phyloP scores from a whole-genome alignment of 805 yeast genomes.

The Candida jianshihensis region DNA sequence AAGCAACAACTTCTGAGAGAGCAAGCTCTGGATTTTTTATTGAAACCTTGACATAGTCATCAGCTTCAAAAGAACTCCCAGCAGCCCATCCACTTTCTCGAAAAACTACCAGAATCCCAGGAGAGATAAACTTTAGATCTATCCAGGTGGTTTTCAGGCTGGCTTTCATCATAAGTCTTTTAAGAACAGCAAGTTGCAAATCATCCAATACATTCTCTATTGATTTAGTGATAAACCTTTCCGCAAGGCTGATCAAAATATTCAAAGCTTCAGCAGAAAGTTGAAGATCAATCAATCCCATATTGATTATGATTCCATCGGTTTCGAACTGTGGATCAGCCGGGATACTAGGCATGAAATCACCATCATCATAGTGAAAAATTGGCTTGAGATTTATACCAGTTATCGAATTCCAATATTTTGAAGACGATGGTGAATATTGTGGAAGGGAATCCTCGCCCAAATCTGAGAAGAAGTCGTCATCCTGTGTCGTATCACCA shows the following conservation, averaged over 20 bases:
- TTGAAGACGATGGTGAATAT: background rate
- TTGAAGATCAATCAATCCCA: slow-evolving; percentile 43
- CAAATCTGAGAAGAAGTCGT: slow-evolving; percentile 14
- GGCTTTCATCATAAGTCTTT: slow-evolving; percentile 31
- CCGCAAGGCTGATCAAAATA: slow-evolving; percentile 31
- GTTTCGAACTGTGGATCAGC: slow-evolving; percentile 40
- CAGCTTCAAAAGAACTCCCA: slow-evolving; percentile 8
- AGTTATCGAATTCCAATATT: slow-evolving; percentile 12
- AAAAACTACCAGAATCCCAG: slow-evolving; percentile 33
- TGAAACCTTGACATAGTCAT: slow-evolving; percentile 8
- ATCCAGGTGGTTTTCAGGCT: slow-evolving; percentile 27
- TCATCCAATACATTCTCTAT: slow-evolving; percentile 51
- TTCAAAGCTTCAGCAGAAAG: slow-evolving; percentile 39
- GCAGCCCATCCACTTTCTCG: slow-evolving; percentile 25
- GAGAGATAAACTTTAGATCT: slow-evolving; percentile 43
- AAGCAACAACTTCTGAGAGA: slow-evolving; percentile 9
- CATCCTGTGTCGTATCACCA: background rate
- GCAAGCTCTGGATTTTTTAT: slow-evolving; percentile 20
- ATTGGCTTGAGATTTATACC: slow-evolving; percentile 12
- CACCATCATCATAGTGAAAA: slow-evolving; percentile 12
- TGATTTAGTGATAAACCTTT: slow-evolving; percentile 29
- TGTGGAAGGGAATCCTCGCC: slow-evolving; percentile 5
- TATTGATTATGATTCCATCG: slow-evolving; percentile 46
- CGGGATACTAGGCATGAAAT: slow-evolving; percentile 12
- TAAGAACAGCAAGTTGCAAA: slow-evolving; percentile 54